Evolutionary conservation across 768 basidiomycete species (phyloP), one percentile per base, ranked within the genome.

Genomic region (Mycena epipterygia): DNA sequence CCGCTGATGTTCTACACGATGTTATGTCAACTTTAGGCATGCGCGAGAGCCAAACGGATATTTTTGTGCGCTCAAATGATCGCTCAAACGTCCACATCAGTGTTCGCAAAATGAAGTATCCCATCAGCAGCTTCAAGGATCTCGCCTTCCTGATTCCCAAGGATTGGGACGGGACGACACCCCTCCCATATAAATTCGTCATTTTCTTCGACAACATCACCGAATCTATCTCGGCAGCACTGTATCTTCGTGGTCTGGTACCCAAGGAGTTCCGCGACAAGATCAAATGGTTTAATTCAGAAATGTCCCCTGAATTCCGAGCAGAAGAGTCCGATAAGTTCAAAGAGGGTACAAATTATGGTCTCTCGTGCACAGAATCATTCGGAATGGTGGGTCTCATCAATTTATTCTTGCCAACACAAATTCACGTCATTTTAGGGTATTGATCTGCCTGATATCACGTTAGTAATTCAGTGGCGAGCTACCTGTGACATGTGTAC

Each of bases 41-140:
- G 63, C 39, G 39, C 30, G 63, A 55, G 39, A 25, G 29, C 52
- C 53, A 64, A 2, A 64, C 63, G 25, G 63, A 64, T 29, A 55
- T 64, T 32, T 64, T 64, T 19, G 35, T 17, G 0, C 66, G 71
- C 2, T 79, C 79, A 4, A 84, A 79, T 46, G 77, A 84, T 53
- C 75, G 77, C 25, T 78, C 37, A 13, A 58, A 58, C 21, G 14
- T 58, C 9, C 41, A 58, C 41, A 41, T 58, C 39, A 42, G 39
- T 7, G 57, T 73, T 71, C 68, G 67, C 49, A 46, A 29, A 30
- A 53, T 56, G 44, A 37, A 58, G 46, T 75, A 73, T 39, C 60
- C 77, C 13, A 70, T 73, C 0, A 73, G 69, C 17, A 75, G 70
- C 16, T 80, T 74, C 56, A 59, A 72, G 12, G 77, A 80, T 35